phyloP scores from a whole-genome alignment of 108 stramenopile genomes.

The Nitzschia palea region DNA sequence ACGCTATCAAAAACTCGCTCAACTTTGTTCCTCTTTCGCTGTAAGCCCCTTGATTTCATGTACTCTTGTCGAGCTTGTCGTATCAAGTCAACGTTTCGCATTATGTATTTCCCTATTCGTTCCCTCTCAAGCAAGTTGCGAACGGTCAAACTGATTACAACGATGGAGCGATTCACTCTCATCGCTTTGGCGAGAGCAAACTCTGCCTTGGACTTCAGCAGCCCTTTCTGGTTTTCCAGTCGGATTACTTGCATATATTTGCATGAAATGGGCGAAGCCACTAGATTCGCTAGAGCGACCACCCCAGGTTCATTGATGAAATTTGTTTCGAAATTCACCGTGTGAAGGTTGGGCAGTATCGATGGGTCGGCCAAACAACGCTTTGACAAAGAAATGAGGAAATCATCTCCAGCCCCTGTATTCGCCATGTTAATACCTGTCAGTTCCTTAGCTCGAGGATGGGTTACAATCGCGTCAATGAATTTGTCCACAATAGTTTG shows the following conservation, averaged over 20 bases:
- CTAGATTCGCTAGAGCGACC: conserved; percentile 32
- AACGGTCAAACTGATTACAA: conserved; percentile 30
- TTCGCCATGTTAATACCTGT: conserved; percentile 50
- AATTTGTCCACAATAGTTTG: conserved; percentile 43
- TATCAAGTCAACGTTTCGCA: conserved; percentile 40
- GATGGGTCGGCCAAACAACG: conserved; percentile 25
- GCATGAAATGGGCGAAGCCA: conserved; percentile 17
- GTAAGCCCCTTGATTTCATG: conserved; percentile 27
- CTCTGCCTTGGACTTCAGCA: conserved; percentile 39
- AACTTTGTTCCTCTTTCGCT: conserved; percentile 40
- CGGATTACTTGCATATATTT: conserved; percentile 44
- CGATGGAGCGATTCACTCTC: conserved; percentile 40
- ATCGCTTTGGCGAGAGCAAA: conserved; percentile 34
- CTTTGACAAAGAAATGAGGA: conserved; percentile 19
- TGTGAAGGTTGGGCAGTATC: conserved; percentile 31
- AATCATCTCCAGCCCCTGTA: conserved; percentile 38
- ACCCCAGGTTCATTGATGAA: conserved; percentile 37
- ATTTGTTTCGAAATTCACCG: conserved; percentile 48
- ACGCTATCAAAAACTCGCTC: conserved; percentile 40
- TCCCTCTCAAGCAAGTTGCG: conserved; percentile 38
- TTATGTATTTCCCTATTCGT: conserved; percentile 35
- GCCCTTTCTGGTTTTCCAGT: conserved; percentile 45
- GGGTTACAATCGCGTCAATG: conserved; percentile 35
- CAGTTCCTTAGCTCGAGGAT: conserved; percentile 37
- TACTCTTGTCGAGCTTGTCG: conserved; percentile 44